Conservation (phyloP, 306 rosid genomes). For the Glycyrrhiza uralensis region DNA sequence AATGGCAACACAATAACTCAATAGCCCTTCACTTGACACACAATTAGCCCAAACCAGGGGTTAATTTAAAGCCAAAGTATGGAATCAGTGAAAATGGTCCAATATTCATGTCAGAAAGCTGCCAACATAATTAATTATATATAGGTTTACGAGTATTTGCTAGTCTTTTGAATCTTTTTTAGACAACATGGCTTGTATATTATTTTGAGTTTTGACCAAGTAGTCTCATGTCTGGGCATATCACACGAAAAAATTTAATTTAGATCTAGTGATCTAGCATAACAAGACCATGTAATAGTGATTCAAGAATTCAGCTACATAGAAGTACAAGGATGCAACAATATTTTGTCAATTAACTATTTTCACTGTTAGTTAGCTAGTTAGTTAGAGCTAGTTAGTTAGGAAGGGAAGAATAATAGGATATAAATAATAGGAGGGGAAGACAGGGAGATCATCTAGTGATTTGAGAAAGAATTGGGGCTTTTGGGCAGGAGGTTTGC, state of each 20-base stretch:
- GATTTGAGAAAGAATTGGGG: background rate
- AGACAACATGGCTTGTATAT: background rate
- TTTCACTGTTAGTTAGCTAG: background rate
- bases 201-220: background rate
- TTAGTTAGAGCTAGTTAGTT: background rate
- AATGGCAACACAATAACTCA: background rate
- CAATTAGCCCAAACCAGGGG: slow-evolving; percentile 4
- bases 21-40: background rate
- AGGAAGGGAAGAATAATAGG: background rate
- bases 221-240: slow-evolving; percentile 6
- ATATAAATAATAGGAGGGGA: background rate
- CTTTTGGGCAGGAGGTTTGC: background rate
- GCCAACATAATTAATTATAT: background rate
- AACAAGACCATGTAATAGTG: background rate
- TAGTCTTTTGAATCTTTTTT: background rate
- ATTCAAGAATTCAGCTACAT: background rate
- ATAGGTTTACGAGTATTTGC: slow-evolving; percentile 6
- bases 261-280: slow-evolving; percentile 8
- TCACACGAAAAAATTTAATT: background rate
- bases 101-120: slow-evolving; percentile 14
- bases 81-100: background rate
- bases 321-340: background rate
- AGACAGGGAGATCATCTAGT: background rate
- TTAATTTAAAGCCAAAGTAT: slow-evolving; percentile 1
- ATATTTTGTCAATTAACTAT: background rate